These are phyloP conservation scores for Wallacemonas sp. DNA, from an alignment of 208 protist genomes.

Conservation along the genomic window DNA sequence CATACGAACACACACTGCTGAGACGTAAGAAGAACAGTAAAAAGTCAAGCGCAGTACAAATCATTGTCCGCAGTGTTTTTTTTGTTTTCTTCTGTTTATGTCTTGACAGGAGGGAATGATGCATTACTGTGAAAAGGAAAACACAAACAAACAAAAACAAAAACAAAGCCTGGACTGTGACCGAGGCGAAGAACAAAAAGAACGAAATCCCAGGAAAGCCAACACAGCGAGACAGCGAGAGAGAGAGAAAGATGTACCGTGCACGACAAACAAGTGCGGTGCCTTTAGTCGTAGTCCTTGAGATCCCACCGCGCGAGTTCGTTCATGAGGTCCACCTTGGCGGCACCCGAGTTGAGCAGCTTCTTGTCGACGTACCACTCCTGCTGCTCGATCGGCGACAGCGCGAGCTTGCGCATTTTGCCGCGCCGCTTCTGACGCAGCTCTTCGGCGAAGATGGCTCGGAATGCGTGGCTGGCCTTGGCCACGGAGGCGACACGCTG, in stretches of 20 bases:
- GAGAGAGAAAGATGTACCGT: slow-evolving; percentile 1
- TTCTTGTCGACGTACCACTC: slow-evolving; percentile 90
- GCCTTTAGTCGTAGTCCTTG: slow-evolving; percentile 68
- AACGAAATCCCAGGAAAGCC: neutral
- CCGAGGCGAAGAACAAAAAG: neutral
- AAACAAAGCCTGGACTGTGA: neutral
- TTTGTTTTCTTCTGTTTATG: slow-evolving; percentile 4
- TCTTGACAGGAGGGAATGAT: neutral
- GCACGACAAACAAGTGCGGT: too few relatives aligned
- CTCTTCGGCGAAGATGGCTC: slow-evolving; percentile 60
- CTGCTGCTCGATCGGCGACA: slow-evolving; percentile 62
- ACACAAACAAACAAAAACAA: neutral
- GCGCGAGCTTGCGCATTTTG: slow-evolving; percentile 68
- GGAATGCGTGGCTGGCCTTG: slow-evolving; percentile 32
- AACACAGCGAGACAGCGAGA: neutral
- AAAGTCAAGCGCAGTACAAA: too few relatives aligned
- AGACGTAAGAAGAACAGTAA: too few relatives aligned
- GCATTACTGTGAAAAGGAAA: neutral
- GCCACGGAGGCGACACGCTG: neutral
- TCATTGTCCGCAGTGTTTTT: neutral
- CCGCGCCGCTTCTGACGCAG: slow-evolving; percentile 48
- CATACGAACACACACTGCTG: too few relatives aligned
- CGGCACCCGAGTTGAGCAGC: slow-evolving; percentile 64
- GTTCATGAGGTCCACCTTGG: slow-evolving; percentile 83
- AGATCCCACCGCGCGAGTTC: slow-evolving; percentile 72